Percentiles rank a stretch among this genome's conserved stretches.
Evolutionary conservation across 2,329 filamentous ascomycete species (phyloP).

Genomic region (Rhynchosporium agropyri): DNA sequence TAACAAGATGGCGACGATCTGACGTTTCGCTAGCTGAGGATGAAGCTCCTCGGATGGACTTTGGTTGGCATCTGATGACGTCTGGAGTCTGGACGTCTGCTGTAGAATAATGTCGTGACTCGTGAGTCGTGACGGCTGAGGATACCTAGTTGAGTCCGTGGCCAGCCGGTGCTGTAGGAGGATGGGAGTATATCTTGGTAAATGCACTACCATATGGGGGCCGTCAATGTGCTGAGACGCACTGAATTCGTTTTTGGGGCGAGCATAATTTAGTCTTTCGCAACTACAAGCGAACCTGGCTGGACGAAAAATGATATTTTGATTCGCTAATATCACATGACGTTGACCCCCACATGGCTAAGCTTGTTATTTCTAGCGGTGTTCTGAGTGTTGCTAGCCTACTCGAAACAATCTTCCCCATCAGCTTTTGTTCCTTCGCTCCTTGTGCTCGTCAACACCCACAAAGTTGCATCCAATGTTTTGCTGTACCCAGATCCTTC

Average conservation of each 20-base stretch:
- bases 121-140: neutral
- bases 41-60: neutral
- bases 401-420: neutral
- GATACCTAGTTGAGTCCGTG: neutral
- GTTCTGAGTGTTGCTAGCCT: slow-evolving; percentile 1
- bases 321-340: neutral
- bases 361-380: neutral
- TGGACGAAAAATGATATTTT: neutral
- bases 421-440: neutral
- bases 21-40: slow-evolving; percentile 7
- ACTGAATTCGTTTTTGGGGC: neutral
- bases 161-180: slow-evolving; percentile 10
- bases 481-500: slow-evolving; percentile 2
- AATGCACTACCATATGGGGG: slow-evolving; percentile 22
- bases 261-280: neutral
- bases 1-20: neutral
- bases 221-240: slow-evolving; percentile 1
- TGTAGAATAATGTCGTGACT: neutral
- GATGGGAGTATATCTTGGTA: slow-evolving; percentile 20
- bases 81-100: slow-evolving; percentile 8
- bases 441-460: slow-evolving; percentile 14
- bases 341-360: neutral
- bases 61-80: neutral
- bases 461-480: neutral
- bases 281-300: neutral